These are phyloP conservation scores for Candida tunisiensis DNA, from an alignment of 1,139 yeast species.

Conservation along the genomic window DNA sequence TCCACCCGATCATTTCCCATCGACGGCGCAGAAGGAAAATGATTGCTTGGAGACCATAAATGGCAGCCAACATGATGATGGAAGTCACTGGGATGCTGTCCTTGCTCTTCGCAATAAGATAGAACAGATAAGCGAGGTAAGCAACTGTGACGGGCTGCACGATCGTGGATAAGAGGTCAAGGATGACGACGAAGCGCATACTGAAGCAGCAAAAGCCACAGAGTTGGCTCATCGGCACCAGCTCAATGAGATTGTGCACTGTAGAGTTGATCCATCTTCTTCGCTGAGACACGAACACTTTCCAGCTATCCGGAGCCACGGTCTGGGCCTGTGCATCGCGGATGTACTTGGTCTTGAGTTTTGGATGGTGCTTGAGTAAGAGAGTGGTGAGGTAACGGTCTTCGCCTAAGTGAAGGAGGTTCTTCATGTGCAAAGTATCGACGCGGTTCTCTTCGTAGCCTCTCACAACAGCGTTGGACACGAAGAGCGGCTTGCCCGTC, in stretches of 20 bases:
- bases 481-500: constrained; percentile 23
- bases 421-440: constrained; percentile 25
- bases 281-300: constrained; percentile 25
- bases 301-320: constrained; percentile 27
- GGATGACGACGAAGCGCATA: constrained; percentile 24
- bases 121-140: constrained; percentile 23
- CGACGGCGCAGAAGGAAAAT: constrained; percentile 21
- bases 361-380: constrained; percentile 21
- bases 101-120: constrained; percentile 15
- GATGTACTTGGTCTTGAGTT: constrained; percentile 22
- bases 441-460: constrained; percentile 22
- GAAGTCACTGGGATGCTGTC: constrained; percentile 22
- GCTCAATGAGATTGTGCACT: constrained; percentile 24
- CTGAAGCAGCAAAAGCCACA: constrained; percentile 28
- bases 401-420: constrained; percentile 25
- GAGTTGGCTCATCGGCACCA: constrained; percentile 23
- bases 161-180: constrained; percentile 23
- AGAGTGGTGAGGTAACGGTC: constrained; percentile 26
- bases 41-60: constrained; percentile 24
- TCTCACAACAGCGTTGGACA: constrained; percentile 21
- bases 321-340: constrained; percentile 25
- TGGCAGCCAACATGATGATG: constrained; percentile 21
- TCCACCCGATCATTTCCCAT: constrained; percentile 31
- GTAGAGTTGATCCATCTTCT: constrained; percentile 30
- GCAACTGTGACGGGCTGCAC: constrained; percentile 26